Evolutionary conservation across 108 stramenopile species (phyloP), one percentile per base, ranked within the genome.

Genomic region (Nitzschia inconspicua): DNA sequence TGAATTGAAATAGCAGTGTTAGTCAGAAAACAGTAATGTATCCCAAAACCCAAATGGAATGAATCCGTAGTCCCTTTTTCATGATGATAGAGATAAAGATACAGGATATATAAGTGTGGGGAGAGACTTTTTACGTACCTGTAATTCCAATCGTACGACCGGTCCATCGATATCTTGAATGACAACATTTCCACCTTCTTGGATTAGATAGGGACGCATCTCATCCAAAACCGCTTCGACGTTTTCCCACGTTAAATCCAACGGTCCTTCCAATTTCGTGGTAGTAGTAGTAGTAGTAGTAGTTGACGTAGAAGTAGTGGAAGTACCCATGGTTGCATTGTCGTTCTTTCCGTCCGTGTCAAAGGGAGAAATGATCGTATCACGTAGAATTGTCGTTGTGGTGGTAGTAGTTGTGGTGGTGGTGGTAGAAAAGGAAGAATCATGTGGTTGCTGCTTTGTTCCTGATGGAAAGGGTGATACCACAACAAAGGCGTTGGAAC

Each of bases 91-190:
- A 47, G 0, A 20, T 47, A 47, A 16, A 47, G 0, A 47, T 10
- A 39, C 37, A 39, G 37, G n/a, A n/a, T n/a, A n/a, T n/a, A n/a
- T n/a, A n/a, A n/a, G n/a, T n/a, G n/a, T n/a, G n/a, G n/a, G n/a
- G n/a, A n/a, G n/a, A 39, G 11, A 47, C 18, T 1, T 2, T 26
- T 22, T 10, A 59, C 84, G 32, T 48, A 82, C 80, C 80, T 91
- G 83, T 60, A 98, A 79, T 77, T 98, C 93, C 34, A 98, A 69
- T 54, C 76, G 48, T 10, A 98, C 96, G 44, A 98, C 85, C 2
- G 97, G 96, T 16, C 97, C 97, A 72, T 98, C 97, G 60, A 98
- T 98, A 60, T 94, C 95, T 31, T 63, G 73, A 29, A 98, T 88
- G 11, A 70, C 75, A 30, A 98, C 97, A 65, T 98, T 98, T 4